Evolutionary conservation across 192 early-diverging fungal species (phyloP).

Genomic region (Powellomyces hirtus): DNA sequence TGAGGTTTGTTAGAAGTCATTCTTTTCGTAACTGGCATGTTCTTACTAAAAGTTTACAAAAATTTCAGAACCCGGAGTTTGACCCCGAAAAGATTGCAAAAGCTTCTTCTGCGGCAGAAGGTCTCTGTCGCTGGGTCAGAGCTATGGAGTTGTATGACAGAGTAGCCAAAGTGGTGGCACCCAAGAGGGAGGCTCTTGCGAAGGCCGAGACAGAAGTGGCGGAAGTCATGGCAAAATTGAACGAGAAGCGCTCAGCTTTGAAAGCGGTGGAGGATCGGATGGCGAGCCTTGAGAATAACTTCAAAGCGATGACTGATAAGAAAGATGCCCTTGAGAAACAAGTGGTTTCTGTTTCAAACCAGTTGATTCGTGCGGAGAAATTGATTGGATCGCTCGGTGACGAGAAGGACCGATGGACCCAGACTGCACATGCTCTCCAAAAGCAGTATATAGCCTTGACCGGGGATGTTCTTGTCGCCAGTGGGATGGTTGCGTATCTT

Average conservation of each 20-base stretch:
- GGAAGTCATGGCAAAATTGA: conserved; percentile 52
- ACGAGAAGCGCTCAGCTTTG: conserved; percentile 56
- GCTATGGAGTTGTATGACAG: conserved; percentile 61
- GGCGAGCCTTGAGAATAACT: conserved; percentile 53
- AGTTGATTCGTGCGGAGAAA: conserved; percentile 59
- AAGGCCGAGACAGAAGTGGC: conserved; percentile 55
- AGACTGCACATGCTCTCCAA: conserved; percentile 51
- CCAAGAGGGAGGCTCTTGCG: conserved; percentile 53
- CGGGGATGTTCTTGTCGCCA: conserved; percentile 59
- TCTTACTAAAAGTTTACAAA: not conserved
- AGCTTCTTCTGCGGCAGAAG: conserved; percentile 62
- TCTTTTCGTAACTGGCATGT: not conserved
- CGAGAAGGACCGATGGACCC: conserved; percentile 59
- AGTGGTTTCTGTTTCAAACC: conserved; percentile 59
- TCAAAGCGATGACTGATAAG: conserved; percentile 54
- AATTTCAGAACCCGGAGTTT: conserved; percentile 52
- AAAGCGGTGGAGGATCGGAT: conserved; percentile 63
- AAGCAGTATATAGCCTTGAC: conserved; percentile 51
- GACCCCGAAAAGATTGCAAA: conserved; percentile 62
- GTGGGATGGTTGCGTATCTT: conserved; percentile 60
- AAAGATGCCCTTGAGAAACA: conserved; percentile 58
- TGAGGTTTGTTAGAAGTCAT: conserved; percentile 23
- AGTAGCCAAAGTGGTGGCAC: conserved; percentile 62
- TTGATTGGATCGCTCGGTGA: conserved; percentile 60
- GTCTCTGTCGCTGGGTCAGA: conserved; percentile 58